These are phyloP conservation scores for Phialemonium atrogriseum DNA, from an alignment of 2,329 filamentous ascomycete genomes.

Conservation along the genomic window DNA sequence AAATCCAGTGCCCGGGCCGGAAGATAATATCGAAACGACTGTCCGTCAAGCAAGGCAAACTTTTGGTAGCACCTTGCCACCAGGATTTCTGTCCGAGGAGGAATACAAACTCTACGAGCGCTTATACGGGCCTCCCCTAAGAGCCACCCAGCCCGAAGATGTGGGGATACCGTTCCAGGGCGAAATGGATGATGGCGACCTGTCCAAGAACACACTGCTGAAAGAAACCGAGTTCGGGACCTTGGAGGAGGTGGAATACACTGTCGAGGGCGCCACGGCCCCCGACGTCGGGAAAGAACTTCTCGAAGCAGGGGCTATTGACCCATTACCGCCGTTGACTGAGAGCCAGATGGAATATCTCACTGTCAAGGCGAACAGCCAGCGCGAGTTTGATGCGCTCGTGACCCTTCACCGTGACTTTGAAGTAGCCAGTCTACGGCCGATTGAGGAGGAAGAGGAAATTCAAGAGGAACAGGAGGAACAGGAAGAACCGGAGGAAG, in stretches of 20 bases:
- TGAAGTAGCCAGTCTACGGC: slow-evolving; percentile 30
- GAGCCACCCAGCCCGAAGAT: slow-evolving; percentile 52
- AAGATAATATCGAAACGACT: slow-evolving; percentile 42
- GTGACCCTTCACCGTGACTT: slow-evolving; percentile 50
- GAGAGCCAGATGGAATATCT: slow-evolving; percentile 32
- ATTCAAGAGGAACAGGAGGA: slow-evolving; percentile 24
- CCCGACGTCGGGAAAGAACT: slow-evolving; percentile 11
- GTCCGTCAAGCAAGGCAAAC: slow-evolving; percentile 65
- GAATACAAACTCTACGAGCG: slow-evolving; percentile 72
- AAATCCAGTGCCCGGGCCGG: not conserved
- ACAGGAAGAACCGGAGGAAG: slow-evolving; percentile 18
- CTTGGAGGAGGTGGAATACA: slow-evolving; percentile 54
- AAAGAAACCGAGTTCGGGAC: slow-evolving; percentile 46
- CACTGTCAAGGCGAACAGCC: slow-evolving; percentile 41
- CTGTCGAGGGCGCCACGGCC: slow-evolving; percentile 22
- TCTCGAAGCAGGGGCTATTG: slow-evolving; percentile 4
- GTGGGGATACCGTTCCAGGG: slow-evolving; percentile 36
- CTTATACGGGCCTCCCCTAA: slow-evolving; percentile 69
- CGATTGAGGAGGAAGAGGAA: slow-evolving; percentile 20
- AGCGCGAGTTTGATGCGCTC: slow-evolving; percentile 46
- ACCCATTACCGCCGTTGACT: slow-evolving; percentile 15
- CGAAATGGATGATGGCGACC: slow-evolving; percentile 12
- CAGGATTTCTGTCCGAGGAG: slow-evolving; percentile 57
- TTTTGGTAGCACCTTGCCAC: slow-evolving; percentile 71
- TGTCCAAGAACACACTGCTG: slow-evolving; percentile 38